These are phyloP conservation scores for Rugonectria rugulosa DNA, from an alignment of 2,329 filamentous ascomycete genomes.

Conservation along the genomic window DNA sequence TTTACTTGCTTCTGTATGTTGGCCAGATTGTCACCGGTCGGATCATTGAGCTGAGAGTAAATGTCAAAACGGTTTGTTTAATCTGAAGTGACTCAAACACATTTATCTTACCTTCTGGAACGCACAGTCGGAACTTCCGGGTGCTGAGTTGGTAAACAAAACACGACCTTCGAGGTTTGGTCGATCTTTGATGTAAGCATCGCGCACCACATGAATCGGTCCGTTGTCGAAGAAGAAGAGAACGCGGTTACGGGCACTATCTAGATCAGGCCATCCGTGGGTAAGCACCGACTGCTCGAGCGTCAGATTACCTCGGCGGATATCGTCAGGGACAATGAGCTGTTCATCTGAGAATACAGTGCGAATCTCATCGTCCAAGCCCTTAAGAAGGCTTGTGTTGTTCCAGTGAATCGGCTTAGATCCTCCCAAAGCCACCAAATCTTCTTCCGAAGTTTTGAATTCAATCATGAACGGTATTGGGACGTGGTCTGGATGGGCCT, in stretches of 20 bases:
- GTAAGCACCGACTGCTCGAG: slow-evolving; percentile 55
- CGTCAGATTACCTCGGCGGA: slow-evolving; percentile 49
- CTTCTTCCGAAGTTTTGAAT: slow-evolving; percentile 50
- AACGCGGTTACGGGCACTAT: slow-evolving; percentile 52
- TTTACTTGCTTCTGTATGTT: slow-evolving; percentile 54
- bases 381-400: slow-evolving; percentile 48
- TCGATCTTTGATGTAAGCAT: slow-evolving; percentile 23
- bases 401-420: slow-evolving; percentile 49
- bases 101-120: slow-evolving; percentile 49
- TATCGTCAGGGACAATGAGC: slow-evolving; percentile 56
- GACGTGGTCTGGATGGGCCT: slow-evolving; percentile 51
- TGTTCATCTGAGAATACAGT: slow-evolving; percentile 48
- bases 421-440: slow-evolving; percentile 43
- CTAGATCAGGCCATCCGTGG: slow-evolving; percentile 57
- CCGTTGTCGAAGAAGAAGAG: slow-evolving; percentile 62
- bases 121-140: slow-evolving; percentile 54
- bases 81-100: neutral
- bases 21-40: slow-evolving; percentile 41
- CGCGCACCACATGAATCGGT: slow-evolving; percentile 46
- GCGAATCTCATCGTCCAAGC: slow-evolving; percentile 56
- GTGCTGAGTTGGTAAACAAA: slow-evolving; percentile 57
- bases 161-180: slow-evolving; percentile 51
- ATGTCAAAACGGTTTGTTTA: neutral
- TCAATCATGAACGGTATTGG: slow-evolving; percentile 59
- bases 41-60: slow-evolving; percentile 52